Base-by-base conservation (phyloP, 352 stramenopile genomes). In the Pythium biforme region DNA sequence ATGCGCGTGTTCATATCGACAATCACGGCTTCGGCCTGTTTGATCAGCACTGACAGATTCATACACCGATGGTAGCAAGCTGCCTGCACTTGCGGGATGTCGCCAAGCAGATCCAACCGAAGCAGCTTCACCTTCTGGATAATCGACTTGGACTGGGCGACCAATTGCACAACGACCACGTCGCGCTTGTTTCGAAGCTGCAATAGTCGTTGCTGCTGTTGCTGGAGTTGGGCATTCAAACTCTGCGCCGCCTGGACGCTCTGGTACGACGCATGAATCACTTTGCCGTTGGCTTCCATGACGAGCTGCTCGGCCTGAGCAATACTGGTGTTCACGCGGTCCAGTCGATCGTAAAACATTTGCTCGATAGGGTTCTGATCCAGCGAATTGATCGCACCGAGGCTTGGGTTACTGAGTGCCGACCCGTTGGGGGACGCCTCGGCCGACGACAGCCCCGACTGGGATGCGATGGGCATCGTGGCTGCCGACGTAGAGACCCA, bases 61-160 rank as follows among this genome's bases (percentile, higher is more conserved):
- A 87, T 31, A 46, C 80, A 88, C 41, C 85, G 88, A 9, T 65
- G 75, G 54, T 90, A 81, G 51, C 77, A 75, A 23, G 81, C 72
- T 14, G 59, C 69, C 15, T 71, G 62, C 5, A 93, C 80, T 29
- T 88, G 76, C 3, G 79, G 69, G 8, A 93, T 86, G 61, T 93
- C 75, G 12, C 68, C 70, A 0, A 93, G 76, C 43, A 82, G 60
- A 33, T 72, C 55, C 48, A 89, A 48, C 10, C 75, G 80, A 17
- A 93, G 40, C 40, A 64, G 48, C 53, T 80, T 81, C 15, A 93
- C 79, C 53, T 79, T 72, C 26, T 46, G 20, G 52, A 93, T 83
- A 39, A 91, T 76, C 4, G 72, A 51, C 29, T 59, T 49, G 0
- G 80, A 90, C 62, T 89, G 74, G 27, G 89, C 71, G 26, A 93